phyloP scores from a whole-genome alignment of 306 rosid species.

The Sicyos baderoa region DNA sequence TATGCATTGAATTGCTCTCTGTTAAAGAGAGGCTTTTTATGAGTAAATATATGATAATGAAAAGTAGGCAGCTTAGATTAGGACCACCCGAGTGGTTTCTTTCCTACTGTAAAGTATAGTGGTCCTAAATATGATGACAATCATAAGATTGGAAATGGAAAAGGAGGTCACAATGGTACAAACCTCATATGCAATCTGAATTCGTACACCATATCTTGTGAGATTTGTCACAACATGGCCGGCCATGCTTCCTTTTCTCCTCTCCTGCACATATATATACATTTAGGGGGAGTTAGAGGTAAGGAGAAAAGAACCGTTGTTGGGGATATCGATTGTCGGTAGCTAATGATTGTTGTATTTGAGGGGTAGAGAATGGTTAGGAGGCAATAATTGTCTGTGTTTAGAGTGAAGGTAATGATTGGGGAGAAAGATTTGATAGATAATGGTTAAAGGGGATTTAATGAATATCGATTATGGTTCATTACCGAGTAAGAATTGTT shows the following conservation, averaged over 20 bases:
- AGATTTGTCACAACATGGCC: neutral
- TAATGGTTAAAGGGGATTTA: too few relatives aligned
- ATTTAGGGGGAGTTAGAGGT: too few relatives aligned
- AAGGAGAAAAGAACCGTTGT: too few relatives aligned
- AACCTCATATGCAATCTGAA: neutral
- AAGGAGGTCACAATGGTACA: neutral
- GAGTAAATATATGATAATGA: constrained; percentile 13
- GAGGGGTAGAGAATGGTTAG: too few relatives aligned
- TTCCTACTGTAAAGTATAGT: neutral
- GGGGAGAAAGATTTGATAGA: too few relatives aligned
- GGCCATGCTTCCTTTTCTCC: neutral
- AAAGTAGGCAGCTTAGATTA: constrained; percentile 10
- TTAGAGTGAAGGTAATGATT: too few relatives aligned
- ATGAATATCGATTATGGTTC: too few relatives aligned
- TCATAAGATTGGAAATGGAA: constrained; percentile 15
- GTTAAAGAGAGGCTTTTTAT: neutral
- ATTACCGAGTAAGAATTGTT: too few relatives aligned
- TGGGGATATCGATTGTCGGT: too few relatives aligned
- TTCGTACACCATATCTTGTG: constrained; percentile 10
- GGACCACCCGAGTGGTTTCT: constrained; percentile 12
- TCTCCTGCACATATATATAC: too few relatives aligned
- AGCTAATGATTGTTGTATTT: too few relatives aligned
- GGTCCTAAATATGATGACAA: constrained; percentile 15
- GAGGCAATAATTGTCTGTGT: too few relatives aligned
- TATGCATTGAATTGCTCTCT: constrained; percentile 5